These are phyloP conservation scores for Zygosaccharomyces pseudobailii DNA, from an alignment of 1,139 yeast genomes.

Conservation along the genomic window DNA sequence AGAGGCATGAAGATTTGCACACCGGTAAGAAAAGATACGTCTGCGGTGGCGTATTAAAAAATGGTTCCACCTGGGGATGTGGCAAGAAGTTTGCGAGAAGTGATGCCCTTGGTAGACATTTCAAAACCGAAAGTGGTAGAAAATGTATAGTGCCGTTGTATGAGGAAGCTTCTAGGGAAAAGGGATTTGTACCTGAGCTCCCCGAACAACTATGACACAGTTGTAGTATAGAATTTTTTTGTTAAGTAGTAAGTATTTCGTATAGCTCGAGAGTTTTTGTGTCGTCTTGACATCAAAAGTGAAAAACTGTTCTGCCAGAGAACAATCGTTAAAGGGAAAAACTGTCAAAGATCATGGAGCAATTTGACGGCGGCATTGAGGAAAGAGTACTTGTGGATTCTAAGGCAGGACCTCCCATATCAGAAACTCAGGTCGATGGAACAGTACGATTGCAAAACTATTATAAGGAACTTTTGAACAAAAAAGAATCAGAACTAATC, in stretches of 20 bases:
- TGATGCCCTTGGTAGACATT: constrained; percentile 90
- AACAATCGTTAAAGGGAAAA: neutral
- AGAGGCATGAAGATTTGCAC: constrained; percentile 90
- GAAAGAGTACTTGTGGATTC: constrained; percentile 7
- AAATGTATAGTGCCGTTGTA: constrained; percentile 70
- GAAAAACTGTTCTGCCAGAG: neutral
- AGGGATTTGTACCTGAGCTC: constrained; percentile 8
- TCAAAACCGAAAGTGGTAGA: constrained; percentile 89
- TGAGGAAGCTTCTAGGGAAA: constrained; percentile 57
- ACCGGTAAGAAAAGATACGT: constrained; percentile 85
- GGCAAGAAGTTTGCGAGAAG: constrained; percentile 91
- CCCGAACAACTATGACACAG: neutral
- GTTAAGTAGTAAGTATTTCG: neutral
- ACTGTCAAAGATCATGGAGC: constrained; percentile 1
- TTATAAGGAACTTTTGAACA: constrained; percentile 6
- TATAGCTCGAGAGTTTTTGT: neutral
- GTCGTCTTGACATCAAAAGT: neutral
- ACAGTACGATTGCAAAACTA: constrained; percentile 2
- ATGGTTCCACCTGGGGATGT: constrained; percentile 72
- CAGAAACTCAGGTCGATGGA: neutral
- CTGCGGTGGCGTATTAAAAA: constrained; percentile 68
- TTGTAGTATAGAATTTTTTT: constrained; percentile 1
- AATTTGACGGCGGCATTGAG: constrained; percentile 3
- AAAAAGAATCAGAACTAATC: constrained; percentile 19
- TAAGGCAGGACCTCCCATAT: neutral